These are phyloP conservation scores for Termitomyces sp. DNA, from an alignment of 768 basidiomycete genomes.

Conservation along the genomic window DNA sequence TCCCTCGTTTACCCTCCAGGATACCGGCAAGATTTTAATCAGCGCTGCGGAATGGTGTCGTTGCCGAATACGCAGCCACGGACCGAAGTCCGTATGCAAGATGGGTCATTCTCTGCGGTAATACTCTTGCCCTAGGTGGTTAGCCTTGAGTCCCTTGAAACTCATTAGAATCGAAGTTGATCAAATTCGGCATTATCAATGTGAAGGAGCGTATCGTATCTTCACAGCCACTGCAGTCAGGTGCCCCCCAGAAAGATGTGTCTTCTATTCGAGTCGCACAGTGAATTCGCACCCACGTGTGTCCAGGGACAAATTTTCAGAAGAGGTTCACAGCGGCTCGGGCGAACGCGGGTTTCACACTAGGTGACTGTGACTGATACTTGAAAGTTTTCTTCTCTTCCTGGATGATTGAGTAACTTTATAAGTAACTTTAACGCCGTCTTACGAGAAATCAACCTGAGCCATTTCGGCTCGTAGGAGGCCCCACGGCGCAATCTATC, in stretches of 20 bases:
- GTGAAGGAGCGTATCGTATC: neutral
- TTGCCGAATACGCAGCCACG: neutral
- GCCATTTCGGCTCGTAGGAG: neutral
- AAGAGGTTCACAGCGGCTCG: neutral
- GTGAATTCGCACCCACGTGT: neutral
- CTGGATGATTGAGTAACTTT: neutral
- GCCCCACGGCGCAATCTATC: neutral
- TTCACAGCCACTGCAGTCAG: neutral
- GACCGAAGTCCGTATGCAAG: neutral
- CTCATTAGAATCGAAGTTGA: neutral
- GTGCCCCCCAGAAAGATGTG: neutral
- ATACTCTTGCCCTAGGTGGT: neutral
- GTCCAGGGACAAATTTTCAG: neutral
- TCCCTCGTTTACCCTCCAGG: conserved; percentile 7
- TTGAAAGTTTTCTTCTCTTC: no score
- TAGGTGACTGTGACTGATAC: neutral
- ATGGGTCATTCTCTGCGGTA: neutral
- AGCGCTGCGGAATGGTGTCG: conserved; percentile 2
- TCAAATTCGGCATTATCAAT: neutral
- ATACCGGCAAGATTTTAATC: conserved; percentile 2
- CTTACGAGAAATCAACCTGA: neutral
- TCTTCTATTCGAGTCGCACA: neutral
- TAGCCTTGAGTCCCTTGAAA: neutral
- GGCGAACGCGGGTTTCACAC: neutral
- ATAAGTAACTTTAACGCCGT: no score